phyloP scores from a whole-genome alignment of 371 early-diverging fungal species.

The Rhizopus arrhizus region DNA sequence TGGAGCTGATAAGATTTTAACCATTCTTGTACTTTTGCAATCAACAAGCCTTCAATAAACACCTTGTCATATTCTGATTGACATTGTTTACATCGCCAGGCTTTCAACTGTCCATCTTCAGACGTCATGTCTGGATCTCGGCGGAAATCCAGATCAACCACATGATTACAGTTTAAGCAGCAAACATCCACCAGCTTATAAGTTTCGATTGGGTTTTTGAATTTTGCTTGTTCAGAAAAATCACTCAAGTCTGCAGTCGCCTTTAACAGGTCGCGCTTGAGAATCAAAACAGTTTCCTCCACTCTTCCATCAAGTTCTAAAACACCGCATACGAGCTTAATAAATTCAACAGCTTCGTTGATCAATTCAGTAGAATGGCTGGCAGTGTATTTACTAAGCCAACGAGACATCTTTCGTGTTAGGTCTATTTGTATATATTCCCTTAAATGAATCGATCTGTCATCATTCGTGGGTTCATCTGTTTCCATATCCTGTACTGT shows the following conservation, averaged over 20 bases:
- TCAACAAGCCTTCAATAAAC: slow-evolving; percentile 77
- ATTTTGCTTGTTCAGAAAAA: slow-evolving; percentile 75
- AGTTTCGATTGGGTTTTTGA: slow-evolving; percentile 77
- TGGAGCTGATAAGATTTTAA: slow-evolving; percentile 80
- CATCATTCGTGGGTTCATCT: slow-evolving; percentile 17
- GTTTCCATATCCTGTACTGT: slow-evolving; percentile 13
- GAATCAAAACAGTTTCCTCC: slow-evolving; percentile 63
- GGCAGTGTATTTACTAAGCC: slow-evolving; percentile 22
- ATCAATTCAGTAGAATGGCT: slow-evolving; percentile 11
- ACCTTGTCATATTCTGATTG: slow-evolving; percentile 71
- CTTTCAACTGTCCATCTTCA: slow-evolving; percentile 39
- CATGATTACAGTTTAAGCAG: slow-evolving; percentile 83
- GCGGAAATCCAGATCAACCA: slow-evolving; percentile 88
- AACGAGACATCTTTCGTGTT: slow-evolving; percentile 52
- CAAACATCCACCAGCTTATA: slow-evolving; percentile 81
- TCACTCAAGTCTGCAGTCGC: slow-evolving; percentile 75
- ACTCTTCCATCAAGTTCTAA: slow-evolving; percentile 69
- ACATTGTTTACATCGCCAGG: slow-evolving; percentile 69
- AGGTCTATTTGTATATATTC: slow-evolving; percentile 46
- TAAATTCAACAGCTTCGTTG: slow-evolving; percentile 77
- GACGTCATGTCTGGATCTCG: slow-evolving; percentile 76
- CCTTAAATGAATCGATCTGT: slow-evolving; percentile 41
- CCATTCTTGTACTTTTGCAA: slow-evolving; percentile 65
- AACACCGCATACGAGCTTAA: slow-evolving; percentile 74
- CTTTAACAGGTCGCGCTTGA: slow-evolving; percentile 78